These are phyloP conservation scores for Lizonia empirigonia DNA, from an alignment of 2,329 filamentous ascomycete species.

Conservation along the genomic window DNA sequence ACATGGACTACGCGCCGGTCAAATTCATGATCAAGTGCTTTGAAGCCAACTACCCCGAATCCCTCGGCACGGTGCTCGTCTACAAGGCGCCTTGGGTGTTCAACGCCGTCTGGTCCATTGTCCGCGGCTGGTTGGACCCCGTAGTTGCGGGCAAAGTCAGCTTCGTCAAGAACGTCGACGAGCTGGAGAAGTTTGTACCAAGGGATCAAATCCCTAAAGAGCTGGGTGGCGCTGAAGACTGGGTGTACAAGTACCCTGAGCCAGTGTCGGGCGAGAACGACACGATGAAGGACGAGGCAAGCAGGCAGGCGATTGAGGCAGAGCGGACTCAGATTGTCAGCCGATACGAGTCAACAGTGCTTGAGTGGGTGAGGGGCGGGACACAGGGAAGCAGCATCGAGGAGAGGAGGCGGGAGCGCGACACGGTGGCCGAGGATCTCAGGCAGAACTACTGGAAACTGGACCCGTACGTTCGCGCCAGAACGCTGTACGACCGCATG, in stretches of 20 bases:
- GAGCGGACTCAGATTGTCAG: constrained; percentile 70
- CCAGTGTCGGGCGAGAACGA: constrained; percentile 77
- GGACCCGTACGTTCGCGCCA: constrained; percentile 84
- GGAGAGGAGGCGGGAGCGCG: constrained; percentile 63
- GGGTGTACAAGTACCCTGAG: constrained; percentile 82
- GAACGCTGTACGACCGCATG: constrained; percentile 81
- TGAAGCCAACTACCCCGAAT: constrained; percentile 97
- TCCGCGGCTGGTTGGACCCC: constrained; percentile 94
- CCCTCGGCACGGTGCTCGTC: constrained; percentile 83
- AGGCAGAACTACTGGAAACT: constrained; percentile 83
- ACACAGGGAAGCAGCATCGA: constrained; percentile 47
- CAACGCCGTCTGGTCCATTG: constrained; percentile 96
- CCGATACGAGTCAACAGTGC: constrained; percentile 74
- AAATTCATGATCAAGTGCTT: constrained; percentile 99
- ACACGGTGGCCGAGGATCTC: constrained; percentile 67
- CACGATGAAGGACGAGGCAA: constrained; percentile 66
- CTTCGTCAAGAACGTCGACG: constrained; percentile 82
- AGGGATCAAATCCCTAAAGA: constrained; percentile 76
- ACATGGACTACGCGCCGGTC: constrained; percentile 97
- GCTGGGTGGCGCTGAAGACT: constrained; percentile 84
- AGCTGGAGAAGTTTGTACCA: constrained; percentile 78
- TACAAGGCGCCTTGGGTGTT: constrained; percentile 98
- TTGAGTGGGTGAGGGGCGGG: constrained; percentile 71
- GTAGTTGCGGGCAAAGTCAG: constrained; percentile 94
- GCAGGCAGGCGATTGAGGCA: constrained; percentile 66